A percentile compares a stretch with the other conserved stretches of the same genome.
These are phyloP conservation scores for Phytophthora pistaciae DNA, from an alignment of 352 stramenopile genomes.

Conservation along the genomic window DNA sequence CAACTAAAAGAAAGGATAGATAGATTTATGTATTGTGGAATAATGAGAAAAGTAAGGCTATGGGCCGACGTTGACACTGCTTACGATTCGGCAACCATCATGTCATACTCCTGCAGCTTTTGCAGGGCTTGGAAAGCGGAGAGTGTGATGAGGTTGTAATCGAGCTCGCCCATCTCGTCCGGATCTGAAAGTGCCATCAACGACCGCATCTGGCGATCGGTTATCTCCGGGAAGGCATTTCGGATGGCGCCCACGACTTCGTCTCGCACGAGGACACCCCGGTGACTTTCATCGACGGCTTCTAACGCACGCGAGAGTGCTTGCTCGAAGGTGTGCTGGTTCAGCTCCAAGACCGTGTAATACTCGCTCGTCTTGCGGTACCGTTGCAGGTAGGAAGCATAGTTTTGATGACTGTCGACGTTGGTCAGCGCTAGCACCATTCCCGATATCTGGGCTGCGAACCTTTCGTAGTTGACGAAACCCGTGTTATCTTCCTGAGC, in stretches of 20 bases:
- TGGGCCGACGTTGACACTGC: not conserved
- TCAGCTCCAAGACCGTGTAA: constrained; percentile 80
- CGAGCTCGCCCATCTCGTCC: constrained; percentile 75
- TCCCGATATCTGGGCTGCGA: constrained; percentile 63
- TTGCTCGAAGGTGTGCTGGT: constrained; percentile 87
- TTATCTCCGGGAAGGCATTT: constrained; percentile 76
- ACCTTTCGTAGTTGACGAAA: constrained; percentile 82
- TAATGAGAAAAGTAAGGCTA: constrained; percentile 15
- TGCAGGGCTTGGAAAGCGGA: constrained; percentile 81
- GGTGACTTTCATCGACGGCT: constrained; percentile 68
- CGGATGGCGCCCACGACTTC: constrained; percentile 66
- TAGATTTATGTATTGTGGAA: constrained; percentile 40
- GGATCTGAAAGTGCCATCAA: constrained; percentile 70
- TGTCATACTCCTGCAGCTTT: constrained; percentile 87
- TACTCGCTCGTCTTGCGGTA: constrained; percentile 84
- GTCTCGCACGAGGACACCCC: constrained; percentile 59
- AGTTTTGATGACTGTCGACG: constrained; percentile 73
- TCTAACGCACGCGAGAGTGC: constrained; percentile 68
- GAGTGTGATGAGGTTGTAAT: constrained; percentile 75
- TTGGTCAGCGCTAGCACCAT: constrained; percentile 78
- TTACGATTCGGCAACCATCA: constrained; percentile 79
- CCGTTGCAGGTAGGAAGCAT: constrained; percentile 60
- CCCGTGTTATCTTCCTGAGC: constrained; percentile 80
- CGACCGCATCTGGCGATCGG: constrained; percentile 65
- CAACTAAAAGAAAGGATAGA: constrained; percentile 22